Percentiles rank a stretch among this genome's conserved stretches.
phyloP scores from a whole-genome alignment of 106 monocot genomes.

The Dioscorea zingiberensis region DNA sequence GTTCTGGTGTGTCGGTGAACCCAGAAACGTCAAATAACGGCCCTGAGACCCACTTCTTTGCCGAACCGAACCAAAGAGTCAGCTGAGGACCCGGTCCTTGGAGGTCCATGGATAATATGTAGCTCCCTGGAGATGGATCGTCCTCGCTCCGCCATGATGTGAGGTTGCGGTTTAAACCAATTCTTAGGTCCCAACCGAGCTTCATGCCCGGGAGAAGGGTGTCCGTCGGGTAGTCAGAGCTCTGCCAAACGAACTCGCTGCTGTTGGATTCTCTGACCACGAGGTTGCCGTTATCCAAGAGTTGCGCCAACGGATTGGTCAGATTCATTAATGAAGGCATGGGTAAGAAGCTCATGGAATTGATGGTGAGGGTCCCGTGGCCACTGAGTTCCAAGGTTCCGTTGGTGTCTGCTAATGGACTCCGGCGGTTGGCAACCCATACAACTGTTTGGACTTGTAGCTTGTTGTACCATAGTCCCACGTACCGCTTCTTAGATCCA shows the following conservation, averaged over 20 bases:
- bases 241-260: too few relatives aligned
- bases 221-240: constrained; percentile 38
- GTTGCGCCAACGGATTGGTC: constrained; percentile 1
- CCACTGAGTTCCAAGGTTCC: constrained; percentile 10
- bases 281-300: constrained; percentile 30
- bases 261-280: constrained; percentile 66
- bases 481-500: constrained; percentile 12
- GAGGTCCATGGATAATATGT: constrained; percentile 26
- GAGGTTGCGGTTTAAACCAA: constrained; percentile 9
- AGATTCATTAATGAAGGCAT: constrained; percentile 4
- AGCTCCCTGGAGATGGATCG: constrained; percentile 42
- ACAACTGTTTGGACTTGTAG: constrained; percentile 14
- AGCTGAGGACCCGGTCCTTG: constrained; percentile 19
- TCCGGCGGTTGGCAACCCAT: constrained; percentile 46
- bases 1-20: constrained; percentile 19
- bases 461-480: constrained; percentile 35
- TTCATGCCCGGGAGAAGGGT: constrained; percentile 39
- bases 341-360: constrained; percentile 5
- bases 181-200: constrained; percentile 15
- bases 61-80: constrained; percentile 16
- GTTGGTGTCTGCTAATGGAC: constrained; percentile 2
- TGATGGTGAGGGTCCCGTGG: neutral
- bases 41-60: constrained; percentile 28
- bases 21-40: constrained; percentile 32
- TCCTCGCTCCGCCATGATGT: constrained; percentile 41